A percentile compares a stretch with the other conserved stretches of the same genome.
These are phyloP conservation scores for Phaeosphaeria sp. DNA, from an alignment of 2,329 filamentous ascomycete genomes.

Conservation along the genomic window DNA sequence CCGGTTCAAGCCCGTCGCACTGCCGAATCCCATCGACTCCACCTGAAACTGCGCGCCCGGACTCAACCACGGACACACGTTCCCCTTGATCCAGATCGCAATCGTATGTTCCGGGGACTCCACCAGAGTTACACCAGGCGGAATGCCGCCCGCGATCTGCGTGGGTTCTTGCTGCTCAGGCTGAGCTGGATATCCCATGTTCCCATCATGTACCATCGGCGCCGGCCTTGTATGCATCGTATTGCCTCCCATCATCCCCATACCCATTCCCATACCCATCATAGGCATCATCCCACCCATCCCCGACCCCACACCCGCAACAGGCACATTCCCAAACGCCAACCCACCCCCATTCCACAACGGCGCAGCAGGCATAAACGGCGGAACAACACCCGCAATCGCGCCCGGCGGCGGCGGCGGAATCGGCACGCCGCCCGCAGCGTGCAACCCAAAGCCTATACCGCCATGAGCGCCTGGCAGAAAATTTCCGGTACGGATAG, in stretches of 20 bases:
- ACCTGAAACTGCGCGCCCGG: constrained; percentile 31
- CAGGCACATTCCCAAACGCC: constrained; percentile 32
- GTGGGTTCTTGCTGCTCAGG: constrained; percentile 33
- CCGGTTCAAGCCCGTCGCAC: constrained; percentile 34
- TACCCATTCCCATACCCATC: constrained; percentile 9
- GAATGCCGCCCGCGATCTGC: constrained; percentile 33
- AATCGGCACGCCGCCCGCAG: constrained; percentile 24
- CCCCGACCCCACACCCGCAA: constrained; percentile 10
- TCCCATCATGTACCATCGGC: constrained; percentile 29
- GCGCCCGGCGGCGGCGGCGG: constrained; percentile 35
- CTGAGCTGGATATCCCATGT: constrained; percentile 24
- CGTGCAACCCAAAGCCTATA: constrained; percentile 35
- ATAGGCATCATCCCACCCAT: constrained; percentile 17
- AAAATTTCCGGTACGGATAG: constrained; percentile 31
- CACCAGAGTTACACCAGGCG: constrained; percentile 33
- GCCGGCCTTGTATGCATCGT: constrained; percentile 26
- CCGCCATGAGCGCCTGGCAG: constrained; percentile 31
- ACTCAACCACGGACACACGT: constrained; percentile 39
- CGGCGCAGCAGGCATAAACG: constrained; percentile 33
- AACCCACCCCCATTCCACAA: constrained; percentile 30
- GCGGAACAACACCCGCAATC: constrained; percentile 23
- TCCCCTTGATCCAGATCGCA: constrained; percentile 35
- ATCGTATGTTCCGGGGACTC: constrained; percentile 35
- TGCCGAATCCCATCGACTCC: constrained; percentile 32
- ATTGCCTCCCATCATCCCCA: constrained; percentile 19